These are phyloP conservation scores for Pseudogymnoascus verrucosus DNA, from an alignment of 2,329 filamentous ascomycete species.

Conservation along the genomic window DNA sequence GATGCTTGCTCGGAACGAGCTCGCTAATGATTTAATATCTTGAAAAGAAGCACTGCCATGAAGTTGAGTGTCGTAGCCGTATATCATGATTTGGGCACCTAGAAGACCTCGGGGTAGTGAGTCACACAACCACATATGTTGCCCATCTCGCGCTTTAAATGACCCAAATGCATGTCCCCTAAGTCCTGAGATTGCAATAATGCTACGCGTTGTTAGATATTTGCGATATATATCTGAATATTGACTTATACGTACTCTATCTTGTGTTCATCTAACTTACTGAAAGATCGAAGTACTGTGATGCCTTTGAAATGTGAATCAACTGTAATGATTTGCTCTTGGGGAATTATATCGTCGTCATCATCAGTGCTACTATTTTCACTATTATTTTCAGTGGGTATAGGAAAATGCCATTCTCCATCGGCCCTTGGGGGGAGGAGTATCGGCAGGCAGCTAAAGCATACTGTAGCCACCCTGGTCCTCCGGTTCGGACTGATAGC, in stretches of 20 bases:
- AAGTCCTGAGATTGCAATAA: background rate
- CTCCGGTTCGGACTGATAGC: background rate
- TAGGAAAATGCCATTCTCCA: background rate
- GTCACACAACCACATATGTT: slow-evolving; percentile 4
- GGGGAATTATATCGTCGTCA: background rate
- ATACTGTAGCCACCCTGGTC: background rate
- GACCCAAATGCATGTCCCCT: background rate
- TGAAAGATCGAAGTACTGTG: background rate
- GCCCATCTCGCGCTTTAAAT: background rate
- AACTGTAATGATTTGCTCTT: background rate
- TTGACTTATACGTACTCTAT: background rate
- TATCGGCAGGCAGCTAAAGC: background rate
- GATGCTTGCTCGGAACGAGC: background rate
- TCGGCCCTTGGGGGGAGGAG: background rate
- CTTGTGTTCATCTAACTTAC: background rate
- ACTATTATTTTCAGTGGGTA: background rate
- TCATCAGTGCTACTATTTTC: background rate
- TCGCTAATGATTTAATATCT: background rate
- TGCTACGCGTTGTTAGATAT: background rate
- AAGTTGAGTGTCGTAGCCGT: background rate
- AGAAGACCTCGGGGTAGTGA: background rate
- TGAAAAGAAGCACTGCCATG: background rate
- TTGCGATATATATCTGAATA: background rate
- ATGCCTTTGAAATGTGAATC: slow-evolving; percentile 4
- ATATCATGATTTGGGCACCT: background rate